Percentiles rank a stretch among this genome's conserved stretches.
phyloP scores from a whole-genome alignment of 257 asterid genomes.

The Plectranthus barbatus region DNA sequence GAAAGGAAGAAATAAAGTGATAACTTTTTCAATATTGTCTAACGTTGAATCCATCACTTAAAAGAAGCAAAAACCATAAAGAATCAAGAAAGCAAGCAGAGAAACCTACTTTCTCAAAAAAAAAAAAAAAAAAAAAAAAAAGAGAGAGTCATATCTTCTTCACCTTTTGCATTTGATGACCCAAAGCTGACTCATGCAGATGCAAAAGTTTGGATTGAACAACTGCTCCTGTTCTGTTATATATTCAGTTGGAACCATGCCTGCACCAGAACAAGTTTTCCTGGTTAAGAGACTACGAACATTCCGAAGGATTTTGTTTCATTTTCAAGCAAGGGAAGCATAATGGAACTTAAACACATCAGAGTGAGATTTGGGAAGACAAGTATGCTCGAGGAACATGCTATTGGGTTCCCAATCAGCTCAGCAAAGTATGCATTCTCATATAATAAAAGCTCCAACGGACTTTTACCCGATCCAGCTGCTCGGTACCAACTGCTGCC shows the following conservation, averaged over 20 bases:
- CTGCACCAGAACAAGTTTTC: neutral
- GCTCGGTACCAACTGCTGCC: slow-evolving; percentile 20
- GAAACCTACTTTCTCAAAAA: slow-evolving; percentile 11
- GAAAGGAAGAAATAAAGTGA: neutral
- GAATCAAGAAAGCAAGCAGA: neutral
- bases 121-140: too few species aligned
- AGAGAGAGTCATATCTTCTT: too few species aligned
- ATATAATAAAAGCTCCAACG: slow-evolving; percentile 2
- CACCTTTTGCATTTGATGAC: slow-evolving; percentile 7
- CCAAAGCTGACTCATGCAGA: slow-evolving; percentile 11
- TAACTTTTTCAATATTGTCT: neutral
- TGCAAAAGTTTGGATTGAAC: neutral
- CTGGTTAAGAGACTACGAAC: neutral
- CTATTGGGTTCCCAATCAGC: slow-evolving; percentile 28
- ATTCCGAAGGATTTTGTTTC: neutral
- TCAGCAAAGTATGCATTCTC: slow-evolving; percentile 17
- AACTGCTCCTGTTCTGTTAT: neutral
- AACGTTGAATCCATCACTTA: neutral
- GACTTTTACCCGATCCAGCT: slow-evolving; percentile 18
- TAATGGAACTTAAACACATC: slow-evolving; percentile 17
- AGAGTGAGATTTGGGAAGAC: slow-evolving; percentile 15
- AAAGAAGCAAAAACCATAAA: neutral
- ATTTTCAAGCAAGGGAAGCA: neutral
- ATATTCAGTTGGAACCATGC: neutral
- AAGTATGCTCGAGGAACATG: slow-evolving; percentile 14